phyloP scores from a whole-genome alignment of 2,329 filamentous ascomycete genomes.

The Arthrobotrys musiformis region DNA sequence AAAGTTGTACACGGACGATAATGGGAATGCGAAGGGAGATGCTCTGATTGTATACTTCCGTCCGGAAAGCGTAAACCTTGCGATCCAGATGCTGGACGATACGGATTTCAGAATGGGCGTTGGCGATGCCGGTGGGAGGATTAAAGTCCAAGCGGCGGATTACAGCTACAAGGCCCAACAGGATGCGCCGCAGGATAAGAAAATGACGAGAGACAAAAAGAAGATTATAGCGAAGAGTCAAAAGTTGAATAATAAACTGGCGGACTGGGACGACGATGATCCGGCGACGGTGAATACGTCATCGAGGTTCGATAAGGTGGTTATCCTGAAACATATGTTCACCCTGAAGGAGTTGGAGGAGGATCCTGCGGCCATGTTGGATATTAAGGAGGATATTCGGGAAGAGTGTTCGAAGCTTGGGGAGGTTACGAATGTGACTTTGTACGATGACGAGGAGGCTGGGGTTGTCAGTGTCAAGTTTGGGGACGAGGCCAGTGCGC shows the following conservation, averaged over 20 bases:
- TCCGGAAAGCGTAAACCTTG: conserved; percentile 88
- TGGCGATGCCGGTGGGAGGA: conserved; percentile 68
- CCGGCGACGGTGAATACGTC: conserved; percentile 69
- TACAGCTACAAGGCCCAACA: conserved; percentile 80
- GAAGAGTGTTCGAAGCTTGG: conserved; percentile 90
- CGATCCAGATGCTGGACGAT: conserved; percentile 82
- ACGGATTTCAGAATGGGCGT: conserved; percentile 78
- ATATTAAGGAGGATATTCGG: conserved; percentile 93
- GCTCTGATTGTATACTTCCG: conserved; percentile 94
- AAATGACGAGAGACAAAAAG: conserved; percentile 74
- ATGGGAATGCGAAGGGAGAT: conserved; percentile 91
- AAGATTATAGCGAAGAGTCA: conserved; percentile 93
- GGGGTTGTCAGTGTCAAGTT: conserved; percentile 90
- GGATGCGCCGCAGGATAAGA: conserved; percentile 60
- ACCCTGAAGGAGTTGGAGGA: conserved; percentile 84
- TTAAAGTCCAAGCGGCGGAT: conserved; percentile 86
- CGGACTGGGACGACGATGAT: conserved; percentile 95
- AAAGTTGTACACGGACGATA: conserved; percentile 86
- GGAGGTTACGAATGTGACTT: conserved; percentile 85
- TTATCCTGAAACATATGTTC: conserved; percentile 93
- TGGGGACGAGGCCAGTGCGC: conserved; percentile 75
- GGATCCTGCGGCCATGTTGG: conserved; percentile 81
- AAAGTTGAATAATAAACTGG: conserved; percentile 83
- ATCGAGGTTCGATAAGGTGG: conserved; percentile 77
- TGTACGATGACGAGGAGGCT: conserved; percentile 86